Percentiles rank a stretch among this genome's conserved stretches.
Evolutionary conservation across 345 rosid species (phyloP).

Genomic region (Streptanthus diversifolius): DNA sequence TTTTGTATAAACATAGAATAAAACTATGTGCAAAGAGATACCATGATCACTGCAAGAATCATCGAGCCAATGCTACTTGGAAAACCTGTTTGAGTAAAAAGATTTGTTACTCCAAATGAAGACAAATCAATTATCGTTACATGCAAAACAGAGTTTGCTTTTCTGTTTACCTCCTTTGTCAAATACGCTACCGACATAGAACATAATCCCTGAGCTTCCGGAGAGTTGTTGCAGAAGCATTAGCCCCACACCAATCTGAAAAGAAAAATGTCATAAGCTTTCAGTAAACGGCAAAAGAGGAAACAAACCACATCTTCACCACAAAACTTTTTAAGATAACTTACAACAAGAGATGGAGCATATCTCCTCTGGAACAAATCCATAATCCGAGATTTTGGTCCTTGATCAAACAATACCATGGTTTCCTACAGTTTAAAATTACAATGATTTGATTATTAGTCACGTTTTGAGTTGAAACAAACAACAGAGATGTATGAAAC

Average conservation of each 20-base stretch:
- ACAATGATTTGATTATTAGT: neutral
- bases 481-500: neutral
- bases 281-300: conserved; percentile 16
- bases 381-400: conserved; percentile 27
- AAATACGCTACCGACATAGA: conserved; percentile 38
- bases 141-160: conserved; percentile 6
- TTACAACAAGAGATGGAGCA: conserved; percentile 43
- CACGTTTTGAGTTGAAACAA: neutral
- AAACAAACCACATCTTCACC: neutral
- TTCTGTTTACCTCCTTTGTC: conserved; percentile 42
- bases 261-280: conserved; percentile 17
- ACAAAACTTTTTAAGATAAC: conserved; percentile 1
- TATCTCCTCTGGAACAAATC: conserved; percentile 52
- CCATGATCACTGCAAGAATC: conserved; percentile 43
- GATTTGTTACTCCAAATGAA: conserved; percentile 1
- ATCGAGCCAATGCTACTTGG: conserved; percentile 39
- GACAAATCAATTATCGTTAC: neutral
- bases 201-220: conserved; percentile 38
- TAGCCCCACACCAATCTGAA: conserved; percentile 50
- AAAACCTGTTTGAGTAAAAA: conserved; percentile 30
- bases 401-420: conserved; percentile 28
- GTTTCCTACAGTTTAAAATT: conserved; percentile 34
- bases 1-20: neutral
- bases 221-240: conserved; percentile 50
- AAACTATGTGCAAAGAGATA: conserved; percentile 11